These are phyloP conservation scores for Tremella yokohamensis DNA, from an alignment of 768 basidiomycete species.

Conservation along the genomic window DNA sequence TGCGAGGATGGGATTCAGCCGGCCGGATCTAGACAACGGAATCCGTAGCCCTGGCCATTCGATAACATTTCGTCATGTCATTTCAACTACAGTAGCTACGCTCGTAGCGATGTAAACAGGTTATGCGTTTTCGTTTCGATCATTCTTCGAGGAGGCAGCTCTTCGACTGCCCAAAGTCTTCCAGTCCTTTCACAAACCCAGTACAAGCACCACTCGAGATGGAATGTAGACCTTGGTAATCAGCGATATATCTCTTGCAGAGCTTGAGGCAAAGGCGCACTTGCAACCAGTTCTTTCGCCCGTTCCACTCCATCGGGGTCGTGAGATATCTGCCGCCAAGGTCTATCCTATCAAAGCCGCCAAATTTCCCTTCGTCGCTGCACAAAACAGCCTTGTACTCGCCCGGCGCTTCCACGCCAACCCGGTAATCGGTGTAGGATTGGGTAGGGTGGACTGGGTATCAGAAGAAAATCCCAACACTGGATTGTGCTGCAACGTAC, in stretches of 20 bases:
- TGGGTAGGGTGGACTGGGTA: conserved; percentile 68
- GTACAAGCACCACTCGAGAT: conserved; percentile 40
- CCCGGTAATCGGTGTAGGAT: conserved; percentile 88
- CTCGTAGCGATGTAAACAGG: too few relatives aligned
- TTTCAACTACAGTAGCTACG: too few relatives aligned
- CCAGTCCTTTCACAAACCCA: conserved; percentile 24
- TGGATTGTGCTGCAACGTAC: conserved; percentile 20
- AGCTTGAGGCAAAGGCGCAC: conserved; percentile 52
- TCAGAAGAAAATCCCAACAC: neutral
- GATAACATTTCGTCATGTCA: too few relatives aligned
- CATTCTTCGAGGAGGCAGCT: neutral
- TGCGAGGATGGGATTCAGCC: too few relatives aligned
- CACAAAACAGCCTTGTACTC: conserved; percentile 76
- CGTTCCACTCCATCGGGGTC: conserved; percentile 84
- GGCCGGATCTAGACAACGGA: too few relatives aligned
- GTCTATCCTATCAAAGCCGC: conserved; percentile 79
- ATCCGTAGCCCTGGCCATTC: too few relatives aligned
- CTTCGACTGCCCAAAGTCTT: neutral
- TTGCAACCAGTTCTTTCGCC: conserved; percentile 84
- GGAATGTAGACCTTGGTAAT: conserved; percentile 40
- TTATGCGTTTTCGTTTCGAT: too few relatives aligned
- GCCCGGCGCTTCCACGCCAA: conserved; percentile 80
- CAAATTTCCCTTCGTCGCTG: conserved; percentile 82
- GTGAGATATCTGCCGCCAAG: conserved; percentile 68
- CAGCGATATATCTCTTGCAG: too few relatives aligned